Evolutionary conservation across 768 basidiomycete species (phyloP).

Genomic region (Calocera viscosa): DNA sequence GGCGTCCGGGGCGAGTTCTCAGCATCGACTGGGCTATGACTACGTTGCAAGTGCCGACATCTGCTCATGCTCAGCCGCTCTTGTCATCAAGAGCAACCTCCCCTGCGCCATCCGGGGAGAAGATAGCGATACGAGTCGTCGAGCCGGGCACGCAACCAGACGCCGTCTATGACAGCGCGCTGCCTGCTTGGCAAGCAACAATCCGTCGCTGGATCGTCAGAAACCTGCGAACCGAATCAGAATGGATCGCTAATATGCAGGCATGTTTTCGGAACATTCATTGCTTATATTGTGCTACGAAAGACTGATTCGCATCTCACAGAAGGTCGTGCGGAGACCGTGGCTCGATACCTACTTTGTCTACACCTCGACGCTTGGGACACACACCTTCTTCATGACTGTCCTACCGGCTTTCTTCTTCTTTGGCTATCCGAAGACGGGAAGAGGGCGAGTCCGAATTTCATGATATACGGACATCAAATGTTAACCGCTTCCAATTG

Average conservation of each 20-base stretch:
- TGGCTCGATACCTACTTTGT: conserved; percentile 74
- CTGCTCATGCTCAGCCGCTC: neutral
- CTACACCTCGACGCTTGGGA: conserved; percentile 65
- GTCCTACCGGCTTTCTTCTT: conserved; percentile 77
- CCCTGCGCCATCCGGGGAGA: neutral
- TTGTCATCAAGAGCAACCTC: neutral
- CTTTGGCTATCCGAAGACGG: conserved; percentile 64
- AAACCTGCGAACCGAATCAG: conserved; percentile 46
- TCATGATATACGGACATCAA: conserved; percentile 7
- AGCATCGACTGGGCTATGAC: neutral
- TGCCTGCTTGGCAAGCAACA: conserved; percentile 54
- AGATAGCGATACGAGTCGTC: neutral
- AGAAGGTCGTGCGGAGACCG: conserved; percentile 46
- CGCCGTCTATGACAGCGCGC: conserved; percentile 45
- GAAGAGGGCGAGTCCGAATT: conserved; percentile 48
- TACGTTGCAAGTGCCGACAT: neutral
- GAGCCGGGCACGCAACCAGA: conserved; percentile 20
- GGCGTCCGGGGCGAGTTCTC: neutral
- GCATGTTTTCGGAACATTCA: conserved; percentile 26
- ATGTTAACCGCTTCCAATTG: conserved; percentile 5
- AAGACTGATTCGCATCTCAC: neutral
- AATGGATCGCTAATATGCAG: conserved; percentile 54
- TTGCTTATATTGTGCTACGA: conserved; percentile 16
- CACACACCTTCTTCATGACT: conserved; percentile 89
- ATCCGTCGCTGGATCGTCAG: conserved; percentile 44